Conservation (phyloP, 805 yeast species). For the Ogataea nakhonphanomensis region DNA sequence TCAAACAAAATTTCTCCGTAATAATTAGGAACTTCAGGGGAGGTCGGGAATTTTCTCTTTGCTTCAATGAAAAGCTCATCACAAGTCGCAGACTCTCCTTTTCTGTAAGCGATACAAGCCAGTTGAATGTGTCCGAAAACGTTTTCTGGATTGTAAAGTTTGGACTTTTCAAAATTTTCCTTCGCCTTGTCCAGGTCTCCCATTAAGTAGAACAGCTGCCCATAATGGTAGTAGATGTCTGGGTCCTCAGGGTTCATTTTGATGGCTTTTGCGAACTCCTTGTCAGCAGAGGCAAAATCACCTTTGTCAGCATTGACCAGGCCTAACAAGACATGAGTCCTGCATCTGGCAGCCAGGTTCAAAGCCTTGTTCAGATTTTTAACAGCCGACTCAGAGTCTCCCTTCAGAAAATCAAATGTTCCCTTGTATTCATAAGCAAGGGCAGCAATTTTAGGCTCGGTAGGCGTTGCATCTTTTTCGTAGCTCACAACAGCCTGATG, state of each 20-base stretch:
- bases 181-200: conserved; percentile 72
- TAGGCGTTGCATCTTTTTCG: conserved; percentile 35
- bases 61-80: conserved; percentile 65
- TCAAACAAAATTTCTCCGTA: conserved; percentile 93
- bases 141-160: conserved; percentile 68
- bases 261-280: conserved; percentile 70
- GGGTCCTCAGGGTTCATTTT: conserved; percentile 65
- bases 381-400: conserved; percentile 64
- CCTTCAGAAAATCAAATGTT: conserved; percentile 78
- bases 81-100: conserved; percentile 57
- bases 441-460: conserved; percentile 44
- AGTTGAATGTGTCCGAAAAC: conserved; percentile 86
- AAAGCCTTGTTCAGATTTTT: conserved; percentile 63
- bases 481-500: conserved; percentile 52
- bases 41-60: conserved; percentile 71
- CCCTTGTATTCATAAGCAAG: conserved; percentile 82
- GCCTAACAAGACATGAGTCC: conserved; percentile 79
- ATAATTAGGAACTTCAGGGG: conserved; percentile 91
- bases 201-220: conserved; percentile 83
- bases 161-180: conserved; percentile 70
- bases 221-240: conserved; percentile 90
- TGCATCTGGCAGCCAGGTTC: conserved; percentile 67
- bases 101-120: conserved; percentile 88
- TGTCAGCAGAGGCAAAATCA: conserved; percentile 53
- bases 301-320: conserved; percentile 79